These are phyloP conservation scores for Ammopiptanthus mongolicus DNA, from an alignment of 306 rosid species.

Conservation along the genomic window DNA sequence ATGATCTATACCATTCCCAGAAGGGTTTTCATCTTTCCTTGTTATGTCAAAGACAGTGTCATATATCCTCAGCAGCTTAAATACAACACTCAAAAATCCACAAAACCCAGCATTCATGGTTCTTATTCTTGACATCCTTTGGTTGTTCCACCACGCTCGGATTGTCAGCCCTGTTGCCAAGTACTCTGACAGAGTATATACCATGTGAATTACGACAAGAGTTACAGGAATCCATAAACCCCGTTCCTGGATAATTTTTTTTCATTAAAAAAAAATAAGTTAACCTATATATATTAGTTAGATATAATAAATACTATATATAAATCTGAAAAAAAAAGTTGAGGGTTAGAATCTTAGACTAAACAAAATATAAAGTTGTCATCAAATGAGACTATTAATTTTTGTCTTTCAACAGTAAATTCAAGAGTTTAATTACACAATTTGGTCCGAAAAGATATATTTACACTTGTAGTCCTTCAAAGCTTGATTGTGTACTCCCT, in stretches of 20 bases:
- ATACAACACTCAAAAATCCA: conserved; percentile 33
- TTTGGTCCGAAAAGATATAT: too few relatives aligned
- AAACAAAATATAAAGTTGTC: not conserved
- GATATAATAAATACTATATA: not conserved
- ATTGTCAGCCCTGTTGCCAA: conserved; percentile 33
- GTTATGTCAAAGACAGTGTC: conserved; percentile 53
- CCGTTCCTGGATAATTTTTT: conserved; percentile 20
- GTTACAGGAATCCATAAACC: conserved; percentile 26
- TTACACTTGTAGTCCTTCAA: too few relatives aligned
- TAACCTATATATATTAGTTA: not conserved
- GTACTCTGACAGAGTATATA: conserved; percentile 29
- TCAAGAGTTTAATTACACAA: too few relatives aligned
- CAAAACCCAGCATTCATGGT: conserved; percentile 34
- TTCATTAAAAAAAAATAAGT: not conserved
- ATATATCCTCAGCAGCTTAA: conserved; percentile 40
- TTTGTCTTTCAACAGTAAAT: too few relatives aligned
- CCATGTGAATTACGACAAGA: conserved; percentile 15
- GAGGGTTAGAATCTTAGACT: not conserved
- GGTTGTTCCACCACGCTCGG: conserved; percentile 75
- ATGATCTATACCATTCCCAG: not conserved
- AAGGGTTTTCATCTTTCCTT: conserved; percentile 35
- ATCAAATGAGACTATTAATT: not conserved
- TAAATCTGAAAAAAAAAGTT: not conserved
- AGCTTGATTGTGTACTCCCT: too few relatives aligned
- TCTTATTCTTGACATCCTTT: conserved; percentile 47